Evolutionary conservation across 75 land plant genomes (phyloP).

Genomic region (Pinus albicaulis): DNA sequence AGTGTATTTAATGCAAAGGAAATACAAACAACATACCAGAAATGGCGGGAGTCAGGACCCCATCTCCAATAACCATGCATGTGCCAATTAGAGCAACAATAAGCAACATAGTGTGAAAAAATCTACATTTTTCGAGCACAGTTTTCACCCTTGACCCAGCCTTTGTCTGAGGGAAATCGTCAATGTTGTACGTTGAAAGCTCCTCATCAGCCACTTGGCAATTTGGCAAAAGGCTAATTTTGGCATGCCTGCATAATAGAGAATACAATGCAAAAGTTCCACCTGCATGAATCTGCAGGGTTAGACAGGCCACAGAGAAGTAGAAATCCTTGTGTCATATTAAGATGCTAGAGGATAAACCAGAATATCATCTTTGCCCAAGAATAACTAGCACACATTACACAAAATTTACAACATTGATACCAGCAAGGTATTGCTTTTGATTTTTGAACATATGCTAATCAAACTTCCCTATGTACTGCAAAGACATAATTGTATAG

Average conservation of each 20-base stretch:
- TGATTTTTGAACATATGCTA: neutral
- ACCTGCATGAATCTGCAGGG: constrained; percentile 21
- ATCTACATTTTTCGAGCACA: constrained; percentile 41
- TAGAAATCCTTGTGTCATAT: neutral
- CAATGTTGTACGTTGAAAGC: constrained; percentile 61
- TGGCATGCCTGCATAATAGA: constrained; percentile 65
- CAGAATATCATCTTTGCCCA: neutral
- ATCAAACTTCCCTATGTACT: neutral
- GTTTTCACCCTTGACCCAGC: constrained; percentile 29
- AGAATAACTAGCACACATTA: neutral
- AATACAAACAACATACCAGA: constrained; percentile 27
- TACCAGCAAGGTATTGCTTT: neutral
- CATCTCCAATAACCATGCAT: constrained; percentile 38
- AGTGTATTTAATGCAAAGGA: neutral
- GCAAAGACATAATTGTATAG: neutral
- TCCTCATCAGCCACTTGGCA: constrained; percentile 65
- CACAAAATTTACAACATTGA: neutral
- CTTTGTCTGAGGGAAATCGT: constrained; percentile 1
- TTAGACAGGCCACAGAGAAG: neutral
- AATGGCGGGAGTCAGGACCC: constrained; percentile 51
- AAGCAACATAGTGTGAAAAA: constrained; percentile 12
- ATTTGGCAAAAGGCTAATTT: constrained; percentile 58
- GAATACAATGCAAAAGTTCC: constrained; percentile 64
- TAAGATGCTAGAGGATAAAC: neutral
- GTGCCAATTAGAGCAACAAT: constrained; percentile 60